Conservation (phyloP, 768 basidiomycete genomes). For the Exidia glandulosa region DNA sequence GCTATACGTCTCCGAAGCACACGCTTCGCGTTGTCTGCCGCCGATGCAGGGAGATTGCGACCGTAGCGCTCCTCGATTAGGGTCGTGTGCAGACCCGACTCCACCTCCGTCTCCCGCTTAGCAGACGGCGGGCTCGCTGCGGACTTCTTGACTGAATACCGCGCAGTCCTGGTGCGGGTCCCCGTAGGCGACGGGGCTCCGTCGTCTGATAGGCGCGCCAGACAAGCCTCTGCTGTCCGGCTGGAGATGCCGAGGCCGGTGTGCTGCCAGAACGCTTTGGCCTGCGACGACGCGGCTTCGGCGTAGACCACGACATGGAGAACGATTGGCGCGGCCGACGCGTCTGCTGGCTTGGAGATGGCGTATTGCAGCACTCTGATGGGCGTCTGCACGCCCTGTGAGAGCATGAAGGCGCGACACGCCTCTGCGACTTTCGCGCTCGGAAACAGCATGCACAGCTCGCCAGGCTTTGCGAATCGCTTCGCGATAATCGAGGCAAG, state of each 20-base stretch:
- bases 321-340: constrained; percentile 28
- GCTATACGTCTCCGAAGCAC: constrained; percentile 84
- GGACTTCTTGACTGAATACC: constrained; percentile 38
- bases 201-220: constrained; percentile 54
- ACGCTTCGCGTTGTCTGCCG: constrained; percentile 71
- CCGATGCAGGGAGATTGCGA: constrained; percentile 66
- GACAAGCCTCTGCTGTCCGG: constrained; percentile 72
- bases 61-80: constrained; percentile 96
- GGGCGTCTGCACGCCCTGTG: constrained; percentile 35
- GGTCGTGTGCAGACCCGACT: constrained; percentile 48
- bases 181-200: neutral
- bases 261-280: constrained; percentile 96
- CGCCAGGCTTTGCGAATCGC: constrained; percentile 62
- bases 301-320: constrained; percentile 80
- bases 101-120: constrained; percentile 16
- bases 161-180: constrained; percentile 45
- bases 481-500: constrained; percentile 66
- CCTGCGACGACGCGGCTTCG: constrained; percentile 42
- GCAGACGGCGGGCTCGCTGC: constrained; percentile 7
- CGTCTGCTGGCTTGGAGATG: constrained; percentile 32
- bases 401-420: constrained; percentile 63
- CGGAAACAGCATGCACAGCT: constrained; percentile 72
- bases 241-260: constrained; percentile 84
- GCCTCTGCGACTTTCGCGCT: constrained; percentile 59
- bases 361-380: constrained; percentile 59